Conservation (phyloP, 2,329 filamentous ascomycete species). For the Colletotrichum tropicicola region DNA sequence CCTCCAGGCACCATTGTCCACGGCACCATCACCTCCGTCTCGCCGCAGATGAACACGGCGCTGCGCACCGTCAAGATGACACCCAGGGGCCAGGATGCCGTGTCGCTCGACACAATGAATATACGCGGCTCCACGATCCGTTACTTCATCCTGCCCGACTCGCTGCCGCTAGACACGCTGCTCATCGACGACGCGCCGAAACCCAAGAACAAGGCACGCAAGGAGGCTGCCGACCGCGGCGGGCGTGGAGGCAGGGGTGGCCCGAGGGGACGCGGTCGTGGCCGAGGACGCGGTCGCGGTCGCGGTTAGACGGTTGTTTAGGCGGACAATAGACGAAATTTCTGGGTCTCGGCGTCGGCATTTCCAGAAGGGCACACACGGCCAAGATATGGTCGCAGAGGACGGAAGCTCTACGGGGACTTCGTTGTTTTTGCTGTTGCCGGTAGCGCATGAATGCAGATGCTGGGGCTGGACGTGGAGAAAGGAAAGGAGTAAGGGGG, state of each 20-base stretch:
- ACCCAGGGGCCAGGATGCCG: constrained; percentile 83
- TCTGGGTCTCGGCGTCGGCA: background rate
- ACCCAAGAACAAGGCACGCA: constrained; percentile 99
- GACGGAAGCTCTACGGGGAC: background rate
- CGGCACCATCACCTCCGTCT: constrained; percentile 96
- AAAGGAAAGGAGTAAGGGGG: background rate
- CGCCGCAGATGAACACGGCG: constrained; percentile 98
- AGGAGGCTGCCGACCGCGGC: constrained; percentile 75
- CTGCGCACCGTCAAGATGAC: constrained; percentile 98
- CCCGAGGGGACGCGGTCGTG: constrained; percentile 61
- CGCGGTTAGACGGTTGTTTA: constrained; percentile 37
- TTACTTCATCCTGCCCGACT: constrained; percentile 97
- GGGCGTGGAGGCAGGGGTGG: constrained; percentile 62
- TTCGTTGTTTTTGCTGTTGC: too few species aligned
- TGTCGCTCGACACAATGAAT: constrained; percentile 94
- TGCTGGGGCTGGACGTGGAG: background rate
- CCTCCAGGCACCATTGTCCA: constrained; percentile 91
- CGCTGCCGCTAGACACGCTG: constrained; percentile 91
- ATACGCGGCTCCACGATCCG: constrained; percentile 95
- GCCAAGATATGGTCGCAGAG: background rate
- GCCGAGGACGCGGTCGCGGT: constrained; percentile 53
- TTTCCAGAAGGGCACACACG: background rate
- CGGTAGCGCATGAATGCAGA: background rate
- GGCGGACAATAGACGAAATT: background rate
- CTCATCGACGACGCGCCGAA: constrained; percentile 97